These are phyloP conservation scores for Cladosporium sp. DNA, from an alignment of 2,329 filamentous ascomycete genomes.

Conservation along the genomic window DNA sequence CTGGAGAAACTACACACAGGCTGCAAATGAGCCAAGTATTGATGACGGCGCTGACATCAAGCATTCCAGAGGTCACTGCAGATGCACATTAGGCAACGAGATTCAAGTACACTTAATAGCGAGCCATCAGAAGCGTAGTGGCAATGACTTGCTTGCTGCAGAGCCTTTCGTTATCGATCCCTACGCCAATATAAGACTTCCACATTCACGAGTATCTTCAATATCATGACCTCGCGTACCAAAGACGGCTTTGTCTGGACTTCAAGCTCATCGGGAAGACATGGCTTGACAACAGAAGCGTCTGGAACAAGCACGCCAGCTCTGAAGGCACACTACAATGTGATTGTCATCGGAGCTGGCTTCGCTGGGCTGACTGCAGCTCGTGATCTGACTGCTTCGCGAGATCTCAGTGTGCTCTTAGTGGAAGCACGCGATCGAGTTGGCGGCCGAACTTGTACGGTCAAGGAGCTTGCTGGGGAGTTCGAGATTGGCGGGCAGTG, in stretches of 20 bases:
- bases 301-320: neutral
- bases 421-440: constrained; percentile 52
- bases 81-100: neutral
- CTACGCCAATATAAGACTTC: neutral
- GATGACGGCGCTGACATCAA: neutral
- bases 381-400: constrained; percentile 31
- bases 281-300: neutral
- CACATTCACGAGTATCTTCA: neutral
- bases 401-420: constrained; percentile 45
- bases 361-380: constrained; percentile 37
- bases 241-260: neutral
- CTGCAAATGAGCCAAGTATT: neutral
- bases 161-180: neutral
- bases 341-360: constrained; percentile 46
- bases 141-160: neutral
- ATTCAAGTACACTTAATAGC: neutral
- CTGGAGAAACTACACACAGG: neutral
- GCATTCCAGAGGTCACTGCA: neutral
- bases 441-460: constrained; percentile 51
- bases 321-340: constrained; percentile 30
- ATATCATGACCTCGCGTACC: neutral
- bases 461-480: constrained; percentile 46
- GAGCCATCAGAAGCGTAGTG: neutral
- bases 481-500: constrained; percentile 55
- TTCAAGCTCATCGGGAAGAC: neutral